Evolutionary conservation across 495 filamentous ascomycete genomes (phyloP).

Genomic region (Letharia lupina): DNA sequence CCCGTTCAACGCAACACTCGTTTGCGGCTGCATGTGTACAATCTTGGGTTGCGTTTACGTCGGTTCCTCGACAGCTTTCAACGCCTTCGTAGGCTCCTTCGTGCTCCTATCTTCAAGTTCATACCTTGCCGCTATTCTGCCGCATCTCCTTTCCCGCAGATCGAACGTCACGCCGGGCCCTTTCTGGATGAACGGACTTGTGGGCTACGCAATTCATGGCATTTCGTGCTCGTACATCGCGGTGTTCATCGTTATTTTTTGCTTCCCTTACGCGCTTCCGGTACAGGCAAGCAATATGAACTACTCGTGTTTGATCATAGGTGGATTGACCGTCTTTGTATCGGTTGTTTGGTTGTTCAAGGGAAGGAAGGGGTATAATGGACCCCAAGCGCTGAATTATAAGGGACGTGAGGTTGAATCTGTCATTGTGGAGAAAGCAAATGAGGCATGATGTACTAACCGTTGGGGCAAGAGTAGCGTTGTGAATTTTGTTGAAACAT

Average conservation of each 20-base stretch:
- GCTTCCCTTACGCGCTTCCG: slow-evolving; percentile 59
- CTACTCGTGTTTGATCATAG: slow-evolving; percentile 58
- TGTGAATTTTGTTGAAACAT: neutral
- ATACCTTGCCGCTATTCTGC: slow-evolving; percentile 67
- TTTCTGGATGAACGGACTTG: slow-evolving; percentile 54
- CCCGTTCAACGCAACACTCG: slow-evolving; percentile 60
- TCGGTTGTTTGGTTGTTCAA: slow-evolving; percentile 35
- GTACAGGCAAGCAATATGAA: slow-evolving; percentile 54
- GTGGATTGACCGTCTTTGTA: slow-evolving; percentile 45
- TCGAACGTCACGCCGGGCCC: slow-evolving; percentile 54
- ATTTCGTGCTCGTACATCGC: slow-evolving; percentile 55
- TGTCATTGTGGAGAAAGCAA: neutral
- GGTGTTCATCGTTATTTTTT: slow-evolving; percentile 66
- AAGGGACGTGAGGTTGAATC: neutral
- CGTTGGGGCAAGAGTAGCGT: too few species aligned
- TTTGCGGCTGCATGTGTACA: slow-evolving; percentile 50
- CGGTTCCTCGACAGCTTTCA: slow-evolving; percentile 63
- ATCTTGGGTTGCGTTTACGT: slow-evolving; percentile 67
- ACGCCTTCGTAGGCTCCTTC: slow-evolving; percentile 63
- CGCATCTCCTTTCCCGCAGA: slow-evolving; percentile 58
- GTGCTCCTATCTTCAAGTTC: slow-evolving; percentile 60
- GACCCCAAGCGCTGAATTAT: slow-evolving; percentile 10
- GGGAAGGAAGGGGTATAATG: slow-evolving; percentile 8
- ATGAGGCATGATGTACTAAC: neutral
- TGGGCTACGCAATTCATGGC: slow-evolving; percentile 54